Percentiles rank a stretch among this genome's conserved stretches.
These are phyloP conservation scores for Flaveria bidentis DNA, from an alignment of 129 eudicot species.

Conservation along the genomic window DNA sequence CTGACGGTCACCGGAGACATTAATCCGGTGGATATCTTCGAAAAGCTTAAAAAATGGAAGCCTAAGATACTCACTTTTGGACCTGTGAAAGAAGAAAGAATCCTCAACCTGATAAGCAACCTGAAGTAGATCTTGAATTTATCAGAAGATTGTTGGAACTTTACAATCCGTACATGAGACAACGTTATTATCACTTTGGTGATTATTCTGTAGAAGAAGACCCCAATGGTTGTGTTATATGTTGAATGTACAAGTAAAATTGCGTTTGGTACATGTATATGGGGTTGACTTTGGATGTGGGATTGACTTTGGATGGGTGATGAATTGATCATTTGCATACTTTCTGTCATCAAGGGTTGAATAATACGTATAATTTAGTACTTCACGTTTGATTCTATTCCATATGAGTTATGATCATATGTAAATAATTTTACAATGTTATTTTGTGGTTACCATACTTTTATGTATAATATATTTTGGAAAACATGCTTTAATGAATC, in stretches of 20 bases:
- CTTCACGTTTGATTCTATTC: background rate
- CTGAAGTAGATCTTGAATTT: too few relatives aligned
- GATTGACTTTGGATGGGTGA: too few relatives aligned
- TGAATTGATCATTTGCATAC: background rate
- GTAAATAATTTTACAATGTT: too few relatives aligned
- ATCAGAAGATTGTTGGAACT: background rate
- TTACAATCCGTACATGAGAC: constrained; percentile 24
- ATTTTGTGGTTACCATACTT: too few relatives aligned
- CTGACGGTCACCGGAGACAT: constrained; percentile 37
- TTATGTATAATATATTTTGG: too few relatives aligned
- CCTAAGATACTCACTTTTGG: constrained; percentile 32
- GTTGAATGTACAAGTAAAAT: constrained; percentile 7
- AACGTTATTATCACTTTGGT: background rate
- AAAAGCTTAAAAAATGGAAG: constrained; percentile 31
- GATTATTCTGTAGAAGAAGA: constrained; percentile 31
- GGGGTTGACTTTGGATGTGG: constrained; percentile 8
- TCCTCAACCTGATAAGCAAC: background rate
- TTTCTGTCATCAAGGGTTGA: background rate
- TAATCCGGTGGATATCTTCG: constrained; percentile 30
- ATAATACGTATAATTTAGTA: background rate
- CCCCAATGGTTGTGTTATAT: constrained; percentile 45
- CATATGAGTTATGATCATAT: too few relatives aligned
- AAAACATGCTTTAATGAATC: too few relatives aligned
- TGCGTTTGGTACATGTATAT: background rate
- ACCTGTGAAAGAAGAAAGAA: constrained; percentile 37